phyloP scores from a whole-genome alignment of 1,139 yeast genomes.

The Casaregolazyma suthepensis region DNA sequence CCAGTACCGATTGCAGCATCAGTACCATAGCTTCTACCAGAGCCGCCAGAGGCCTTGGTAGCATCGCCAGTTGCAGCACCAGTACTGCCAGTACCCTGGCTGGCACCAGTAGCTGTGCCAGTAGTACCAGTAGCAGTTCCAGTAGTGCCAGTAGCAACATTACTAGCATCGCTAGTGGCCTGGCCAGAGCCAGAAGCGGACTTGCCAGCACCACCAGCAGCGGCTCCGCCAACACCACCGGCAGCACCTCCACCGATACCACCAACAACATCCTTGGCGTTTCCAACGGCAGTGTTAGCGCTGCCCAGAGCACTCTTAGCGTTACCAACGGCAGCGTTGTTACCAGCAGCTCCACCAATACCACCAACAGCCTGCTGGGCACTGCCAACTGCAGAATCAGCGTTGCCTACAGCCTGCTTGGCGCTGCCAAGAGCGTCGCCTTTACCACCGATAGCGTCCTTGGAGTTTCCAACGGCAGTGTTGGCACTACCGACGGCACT shows the following conservation, averaged over 20 bases:
- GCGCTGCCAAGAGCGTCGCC: neutral
- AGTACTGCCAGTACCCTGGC: constrained; percentile 4
- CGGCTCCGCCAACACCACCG: neutral
- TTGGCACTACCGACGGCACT: neutral
- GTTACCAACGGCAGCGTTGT: neutral
- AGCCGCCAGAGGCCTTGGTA: neutral
- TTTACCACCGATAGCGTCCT: constrained; percentile 3
- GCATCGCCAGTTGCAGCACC: constrained; percentile 2
- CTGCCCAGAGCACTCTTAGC: neutral
- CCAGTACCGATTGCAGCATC: neutral
- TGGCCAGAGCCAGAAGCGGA: neutral
- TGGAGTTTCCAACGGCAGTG: neutral
- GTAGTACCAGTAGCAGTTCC: neutral
- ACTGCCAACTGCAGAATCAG: neutral
- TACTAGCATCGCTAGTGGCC: neutral
- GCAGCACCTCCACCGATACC: neutral
- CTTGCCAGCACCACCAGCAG: neutral
- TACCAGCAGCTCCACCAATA: neutral
- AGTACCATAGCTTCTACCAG: neutral
- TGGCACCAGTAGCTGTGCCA: constrained; percentile 4
- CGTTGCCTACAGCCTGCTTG: neutral
- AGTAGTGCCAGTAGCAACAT: neutral
- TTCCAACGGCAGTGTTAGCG: neutral
- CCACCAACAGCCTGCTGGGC: neutral
- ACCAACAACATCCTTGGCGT: neutral